Evolutionary conservation across 2,329 filamentous ascomycete species (phyloP), one percentile per base, ranked within the genome.

Genomic region (Sporothrix globosa): DNA sequence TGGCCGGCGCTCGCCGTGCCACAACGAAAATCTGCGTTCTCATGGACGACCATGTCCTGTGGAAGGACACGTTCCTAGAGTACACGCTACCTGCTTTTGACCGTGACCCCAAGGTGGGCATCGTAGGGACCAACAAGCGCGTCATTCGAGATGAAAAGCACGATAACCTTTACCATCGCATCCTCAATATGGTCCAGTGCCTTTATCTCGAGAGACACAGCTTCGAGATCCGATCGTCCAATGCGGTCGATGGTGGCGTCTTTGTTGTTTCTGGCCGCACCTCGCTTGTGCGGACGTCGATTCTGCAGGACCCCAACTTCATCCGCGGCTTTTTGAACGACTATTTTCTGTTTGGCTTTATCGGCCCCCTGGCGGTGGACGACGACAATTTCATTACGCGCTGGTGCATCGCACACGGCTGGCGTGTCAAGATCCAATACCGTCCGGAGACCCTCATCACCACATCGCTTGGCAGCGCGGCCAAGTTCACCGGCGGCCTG

Each of bases 371-470:
- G 1, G 82, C 84, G 24, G 80, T 81, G 0, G 88, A 90, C 72
- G 87, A 90, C 71, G 88, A 90, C 79, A 90, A 90, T 76, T 89
- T 84, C 74, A 79, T 86, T 48, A 90, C 87, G 0, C 80, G 88
- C 13, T 86, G 82, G 72, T 80, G 84, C 6, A 82, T 86, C 54
- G 79, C 79, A 11, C 76, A 82, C 6, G 82, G 81, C n/a, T 88
- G 82, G 81, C 79, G 82, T 9, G 83, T 89, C 71, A 81, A 82
- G 60, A 83, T 90, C 67, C 87, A 90, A 75, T 82, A 84, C 70
- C 80, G 81, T 4, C 74, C 79, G 0, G 81, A 86, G 2, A 80
- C 83, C 0, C 77, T 80, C 0, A 79, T 90, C 46, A 79, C 83
- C 70, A 90, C 87, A 0, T 83, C 82, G 0, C 78, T 90, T 2